Evolutionary conservation across 2,329 filamentous ascomycete genomes (phyloP).

Genomic region (Didymosphaeria variabile): DNA sequence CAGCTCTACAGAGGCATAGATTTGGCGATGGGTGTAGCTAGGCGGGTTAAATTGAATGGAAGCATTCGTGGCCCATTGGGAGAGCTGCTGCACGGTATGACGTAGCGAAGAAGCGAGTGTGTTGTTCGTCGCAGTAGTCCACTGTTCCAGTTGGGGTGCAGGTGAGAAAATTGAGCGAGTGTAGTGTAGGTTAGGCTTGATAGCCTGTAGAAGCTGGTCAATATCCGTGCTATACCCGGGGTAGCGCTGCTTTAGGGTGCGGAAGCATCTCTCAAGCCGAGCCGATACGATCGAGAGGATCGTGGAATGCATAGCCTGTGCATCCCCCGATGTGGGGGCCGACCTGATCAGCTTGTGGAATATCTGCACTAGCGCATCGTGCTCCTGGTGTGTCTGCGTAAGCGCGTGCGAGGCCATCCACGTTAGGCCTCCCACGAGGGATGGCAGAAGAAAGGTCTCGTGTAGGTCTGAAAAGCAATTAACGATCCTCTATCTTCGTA

Average conservation of each 20-base stretch:
- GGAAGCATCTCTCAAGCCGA: slow-evolving; percentile 72
- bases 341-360: slow-evolving; percentile 77
- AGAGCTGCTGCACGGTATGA: slow-evolving; percentile 68
- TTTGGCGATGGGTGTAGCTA: slow-evolving; percentile 76
- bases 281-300: slow-evolving; percentile 77
- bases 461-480: slow-evolving; percentile 67
- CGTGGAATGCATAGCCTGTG: slow-evolving; percentile 73
- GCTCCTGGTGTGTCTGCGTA: slow-evolving; percentile 69
- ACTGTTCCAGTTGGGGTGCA: slow-evolving; percentile 73
- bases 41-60: slow-evolving; percentile 63
- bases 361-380: slow-evolving; percentile 74
- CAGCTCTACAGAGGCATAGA: slow-evolving; percentile 68
- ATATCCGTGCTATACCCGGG: slow-evolving; percentile 71
- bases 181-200: slow-evolving; percentile 66
- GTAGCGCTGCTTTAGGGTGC: slow-evolving; percentile 71
- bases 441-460: slow-evolving; percentile 82
- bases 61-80: slow-evolving; percentile 70
- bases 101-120: slow-evolving; percentile 68
- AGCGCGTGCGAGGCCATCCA: slow-evolving; percentile 77
- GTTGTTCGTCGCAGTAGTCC: slow-evolving; percentile 65
- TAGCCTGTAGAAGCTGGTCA: slow-evolving; percentile 71
- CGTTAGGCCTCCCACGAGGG: slow-evolving; percentile 75
- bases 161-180: slow-evolving; percentile 70
- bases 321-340: slow-evolving; percentile 75
- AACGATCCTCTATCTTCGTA: slow-evolving; percentile 13